phyloP scores from a whole-genome alignment of 192 early-diverging fungal genomes.

The Gonapodya sp. region DNA sequence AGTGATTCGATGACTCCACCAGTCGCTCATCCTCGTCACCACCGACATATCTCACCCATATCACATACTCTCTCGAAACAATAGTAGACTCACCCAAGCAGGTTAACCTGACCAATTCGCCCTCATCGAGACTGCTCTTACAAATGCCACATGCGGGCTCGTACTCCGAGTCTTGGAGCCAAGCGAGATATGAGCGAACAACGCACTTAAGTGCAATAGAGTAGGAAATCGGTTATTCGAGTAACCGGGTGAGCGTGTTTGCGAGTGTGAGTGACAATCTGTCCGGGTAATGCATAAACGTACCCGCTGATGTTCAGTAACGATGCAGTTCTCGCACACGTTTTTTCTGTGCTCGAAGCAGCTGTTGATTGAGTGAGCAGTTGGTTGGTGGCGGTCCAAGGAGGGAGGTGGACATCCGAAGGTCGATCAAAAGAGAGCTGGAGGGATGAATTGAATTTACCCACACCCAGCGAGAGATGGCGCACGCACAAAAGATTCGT shows the following conservation, averaged over 20 bases:
- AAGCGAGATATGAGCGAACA: constrained; percentile 42
- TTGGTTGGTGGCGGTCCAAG: neutral
- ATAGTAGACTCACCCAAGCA: constrained; percentile 34
- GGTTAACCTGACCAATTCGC: constrained; percentile 30
- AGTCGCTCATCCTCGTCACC: too few relatives aligned
- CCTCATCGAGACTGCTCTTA: constrained; percentile 21
- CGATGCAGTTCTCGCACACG: constrained; percentile 45
- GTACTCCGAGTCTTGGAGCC: constrained; percentile 48
- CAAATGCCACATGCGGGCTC: constrained; percentile 38
- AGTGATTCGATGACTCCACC: too few relatives aligned
- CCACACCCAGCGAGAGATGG: neutral
- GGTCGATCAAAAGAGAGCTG: too few relatives aligned
- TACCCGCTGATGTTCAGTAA: constrained; percentile 29
- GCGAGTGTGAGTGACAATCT: neutral
- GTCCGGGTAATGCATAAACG: neutral
- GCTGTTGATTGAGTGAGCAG: constrained; percentile 13
- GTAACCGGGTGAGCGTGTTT: neutral
- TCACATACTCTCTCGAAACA: too few relatives aligned
- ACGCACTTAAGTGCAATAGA: neutral
- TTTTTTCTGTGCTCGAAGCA: constrained; percentile 47
- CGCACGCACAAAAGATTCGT: constrained; percentile 33
- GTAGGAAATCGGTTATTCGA: neutral
- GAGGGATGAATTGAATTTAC: neutral
- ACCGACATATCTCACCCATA: too few relatives aligned
- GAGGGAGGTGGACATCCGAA: too few relatives aligned